Evolutionary conservation across 176 grass and related monocot species (phyloP).

Genomic region (Elymus sibiricus): DNA sequence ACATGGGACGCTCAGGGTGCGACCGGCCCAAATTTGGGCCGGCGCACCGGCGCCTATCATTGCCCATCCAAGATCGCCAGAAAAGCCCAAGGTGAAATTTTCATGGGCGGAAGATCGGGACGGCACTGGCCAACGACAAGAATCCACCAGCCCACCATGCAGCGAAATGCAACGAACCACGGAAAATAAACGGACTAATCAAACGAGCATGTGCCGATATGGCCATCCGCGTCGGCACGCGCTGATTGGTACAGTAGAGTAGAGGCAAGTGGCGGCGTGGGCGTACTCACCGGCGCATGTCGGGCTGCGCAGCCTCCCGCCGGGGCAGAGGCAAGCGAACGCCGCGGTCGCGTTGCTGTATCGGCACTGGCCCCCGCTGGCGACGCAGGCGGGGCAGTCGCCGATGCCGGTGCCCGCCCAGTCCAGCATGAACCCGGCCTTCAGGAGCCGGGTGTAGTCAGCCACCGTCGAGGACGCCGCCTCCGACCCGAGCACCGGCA

Average conservation of each 20-base stretch:
- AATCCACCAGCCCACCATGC: neutral
- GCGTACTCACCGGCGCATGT: conserved; percentile 36
- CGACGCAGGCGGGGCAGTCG: neutral
- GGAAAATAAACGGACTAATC: neutral
- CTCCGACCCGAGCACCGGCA: conserved; percentile 34
- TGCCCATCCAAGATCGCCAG: too few relatives aligned
- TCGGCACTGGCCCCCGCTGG: conserved; percentile 46
- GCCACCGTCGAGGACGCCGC: neutral
- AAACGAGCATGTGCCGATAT: neutral
- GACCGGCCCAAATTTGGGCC: too few relatives aligned
- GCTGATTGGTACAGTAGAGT: neutral
- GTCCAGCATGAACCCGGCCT: conserved; percentile 42
- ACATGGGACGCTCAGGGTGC: too few relatives aligned
- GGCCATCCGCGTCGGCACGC: neutral
- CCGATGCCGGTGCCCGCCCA: neutral
- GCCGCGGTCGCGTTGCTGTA: neutral
- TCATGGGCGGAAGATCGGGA: too few relatives aligned
- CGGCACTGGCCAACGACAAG: neutral
- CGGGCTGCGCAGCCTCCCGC: neutral
- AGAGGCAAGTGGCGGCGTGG: neutral
- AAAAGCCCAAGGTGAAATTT: too few relatives aligned
- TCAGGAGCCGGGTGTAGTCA: conserved; percentile 32
- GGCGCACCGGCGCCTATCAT: too few relatives aligned
- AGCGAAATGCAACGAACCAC: neutral
- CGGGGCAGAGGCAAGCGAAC: conserved; percentile 54